Evolutionary conservation across 495 filamentous ascomycete genomes (phyloP).

Genomic region (Aspergillus carlsbadensis): DNA sequence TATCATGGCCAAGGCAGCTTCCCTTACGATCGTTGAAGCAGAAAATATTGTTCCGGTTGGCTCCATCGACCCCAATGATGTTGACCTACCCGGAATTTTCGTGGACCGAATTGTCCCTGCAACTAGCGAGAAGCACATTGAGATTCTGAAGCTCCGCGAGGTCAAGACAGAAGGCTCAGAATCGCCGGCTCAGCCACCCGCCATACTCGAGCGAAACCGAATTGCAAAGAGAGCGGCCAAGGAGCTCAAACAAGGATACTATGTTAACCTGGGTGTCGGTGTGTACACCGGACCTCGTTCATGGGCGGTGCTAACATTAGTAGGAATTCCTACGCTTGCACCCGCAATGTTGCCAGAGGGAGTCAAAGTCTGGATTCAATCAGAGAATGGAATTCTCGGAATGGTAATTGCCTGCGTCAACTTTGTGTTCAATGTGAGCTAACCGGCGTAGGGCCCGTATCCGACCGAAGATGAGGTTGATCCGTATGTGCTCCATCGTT

Average conservation of each 20-base stretch:
- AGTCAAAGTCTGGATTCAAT: conserved; percentile 83
- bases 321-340: conserved; percentile 78
- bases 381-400: conserved; percentile 88
- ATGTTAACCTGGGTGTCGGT: conserved; percentile 90
- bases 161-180: conserved; percentile 47
- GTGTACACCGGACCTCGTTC: conserved; percentile 45
- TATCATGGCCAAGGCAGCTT: conserved; percentile 85
- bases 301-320: background rate
- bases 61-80: conserved; percentile 72
- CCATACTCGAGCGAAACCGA: conserved; percentile 68
- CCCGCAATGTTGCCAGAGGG: conserved; percentile 75
- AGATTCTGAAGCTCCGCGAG: conserved; percentile 73
- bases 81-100: conserved; percentile 88
- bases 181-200: conserved; percentile 57
- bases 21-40: conserved; percentile 86
- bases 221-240: conserved; percentile 84
- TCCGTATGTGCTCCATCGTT: conserved; percentile 42
- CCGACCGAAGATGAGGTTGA: conserved; percentile 76
- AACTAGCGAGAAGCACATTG: conserved; percentile 73
- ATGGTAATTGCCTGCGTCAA: conserved; percentile 43
- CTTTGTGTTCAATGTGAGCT: background rate
- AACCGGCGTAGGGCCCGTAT: conserved; percentile 68
- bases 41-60: conserved; percentile 86
- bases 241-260: conserved; percentile 92
- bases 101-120: conserved; percentile 81